Evolutionary conservation across 192 early-diverging fungal genomes (phyloP).

Genomic region (Backusella westeae): DNA sequence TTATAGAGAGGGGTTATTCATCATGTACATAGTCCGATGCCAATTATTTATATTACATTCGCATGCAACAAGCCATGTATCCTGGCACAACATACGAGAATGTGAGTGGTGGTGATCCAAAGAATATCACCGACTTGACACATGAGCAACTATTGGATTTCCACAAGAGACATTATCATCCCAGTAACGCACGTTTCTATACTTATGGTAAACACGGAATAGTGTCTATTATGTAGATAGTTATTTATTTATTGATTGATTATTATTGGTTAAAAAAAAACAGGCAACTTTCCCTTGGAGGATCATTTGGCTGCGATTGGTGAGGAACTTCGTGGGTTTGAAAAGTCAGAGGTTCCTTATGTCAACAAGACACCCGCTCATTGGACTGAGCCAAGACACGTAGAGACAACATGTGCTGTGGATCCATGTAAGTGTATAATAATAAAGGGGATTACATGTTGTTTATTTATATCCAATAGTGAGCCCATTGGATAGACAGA

Average conservation of each 20-base stretch:
- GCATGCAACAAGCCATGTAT: slow-evolving; percentile 81
- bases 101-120: slow-evolving; percentile 91
- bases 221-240: background rate
- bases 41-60: slow-evolving; percentile 72
- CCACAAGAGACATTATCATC: slow-evolving; percentile 86
- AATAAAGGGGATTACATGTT: too few species aligned
- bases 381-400: slow-evolving; percentile 44
- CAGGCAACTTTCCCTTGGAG: slow-evolving; percentile 69
- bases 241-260: background rate
- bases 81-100: slow-evolving; percentile 78
- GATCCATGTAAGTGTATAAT: slow-evolving; percentile 58
- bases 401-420: slow-evolving; percentile 55
- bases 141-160: slow-evolving; percentile 80
- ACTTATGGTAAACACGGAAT: slow-evolving; percentile 67
- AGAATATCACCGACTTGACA: slow-evolving; percentile 82
- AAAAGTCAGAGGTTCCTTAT: slow-evolving; percentile 38
- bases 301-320: slow-evolving; percentile 73
- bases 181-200: slow-evolving; percentile 88
- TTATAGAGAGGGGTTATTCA: background rate
- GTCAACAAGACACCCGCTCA: slow-evolving; percentile 57
- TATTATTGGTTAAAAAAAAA: background rate
- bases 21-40: slow-evolving; percentile 68
- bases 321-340: slow-evolving; percentile 56
- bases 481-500: slow-evolving; percentile 72
- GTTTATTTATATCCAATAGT: slow-evolving; percentile 34